Evolutionary conservation across 345 rosid species (phyloP), one percentile per base, ranked within the genome.

Genomic region (Triadica sebifera): DNA sequence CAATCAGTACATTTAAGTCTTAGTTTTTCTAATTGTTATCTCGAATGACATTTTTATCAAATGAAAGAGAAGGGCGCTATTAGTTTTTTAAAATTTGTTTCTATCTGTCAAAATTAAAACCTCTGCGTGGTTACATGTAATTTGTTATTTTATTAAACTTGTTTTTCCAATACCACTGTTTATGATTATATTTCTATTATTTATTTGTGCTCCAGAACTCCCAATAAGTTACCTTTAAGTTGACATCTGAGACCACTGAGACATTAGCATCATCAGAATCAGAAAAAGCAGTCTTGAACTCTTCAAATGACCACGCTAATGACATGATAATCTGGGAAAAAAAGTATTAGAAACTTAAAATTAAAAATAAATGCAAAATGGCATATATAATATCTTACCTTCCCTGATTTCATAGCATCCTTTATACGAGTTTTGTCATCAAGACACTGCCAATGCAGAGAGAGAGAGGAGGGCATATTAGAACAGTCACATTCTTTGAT

Each of bases 391-490:
- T 22, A 17, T 17, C 86, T 80, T 83, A 86, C 98, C 91, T 93
- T 93, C 76, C 78, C 85, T 12, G 76, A 76, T 81, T 95, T 95
- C 91, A 95, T 85, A 68, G 85, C 89, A 72, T 95, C 96, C 81
- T 95, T 95, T 66, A 90, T 71, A 13, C 69, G 85, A 72, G 81
- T 84, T 85, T 90, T 95, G 81, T 95, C 97, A 77, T 93, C 93
- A 79, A 87, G 91, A 78, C 88, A 93, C 99, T 95, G 88, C 63
- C 56, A 70, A 87, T 59, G 65, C 11, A 19, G 6, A 38, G 62
- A 62, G 6, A 38, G 62, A 62, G 22, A 52, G 43, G 17, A 22
- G 25, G 67, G 47, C 67, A 62, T 19, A 2, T 4, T 5, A 8
- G 47, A 62, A 38, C 22, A 3, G n/a, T 29, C 34, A 29, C 34